Evolutionary conservation across 129 eudicot species (phyloP).

Genomic region (Arctium lappa): DNA sequence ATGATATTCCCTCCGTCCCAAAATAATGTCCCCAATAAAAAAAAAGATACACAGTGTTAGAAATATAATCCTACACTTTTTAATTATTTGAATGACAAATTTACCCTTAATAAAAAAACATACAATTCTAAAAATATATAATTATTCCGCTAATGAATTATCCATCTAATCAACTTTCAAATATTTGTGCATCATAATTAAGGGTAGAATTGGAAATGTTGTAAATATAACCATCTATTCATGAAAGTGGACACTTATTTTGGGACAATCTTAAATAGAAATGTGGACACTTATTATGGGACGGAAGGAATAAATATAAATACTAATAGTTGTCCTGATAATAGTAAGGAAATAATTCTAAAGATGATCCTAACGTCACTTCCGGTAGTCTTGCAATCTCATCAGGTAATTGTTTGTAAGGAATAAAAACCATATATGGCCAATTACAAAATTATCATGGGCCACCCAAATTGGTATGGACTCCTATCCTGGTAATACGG

Average conservation of each 20-base stretch:
- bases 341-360: not conserved
- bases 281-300: not conserved
- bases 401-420: not conserved
- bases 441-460: not conserved
- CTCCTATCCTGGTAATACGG: not conserved
- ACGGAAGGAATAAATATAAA: not conserved
- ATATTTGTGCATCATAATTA: not conserved
- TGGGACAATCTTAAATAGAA: not conserved
- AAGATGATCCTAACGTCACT: not conserved
- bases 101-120: too few relatives aligned
- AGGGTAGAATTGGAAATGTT: not conserved
- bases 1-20: not conserved
- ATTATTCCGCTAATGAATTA: not conserved
- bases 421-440: not conserved
- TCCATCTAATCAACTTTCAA: not conserved
- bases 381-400: not conserved
- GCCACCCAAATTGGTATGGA: not conserved
- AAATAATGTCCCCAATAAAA: not conserved
- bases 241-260: not conserved
- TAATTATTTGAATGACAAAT: not conserved
- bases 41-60: not conserved
- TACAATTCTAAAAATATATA: not conserved
- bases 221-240: not conserved
- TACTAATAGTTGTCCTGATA: not conserved
- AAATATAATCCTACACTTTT: not conserved